Conservation (phyloP, 129 eudicot genomes). For the Chrysanthemum lavandulifolium region DNA sequence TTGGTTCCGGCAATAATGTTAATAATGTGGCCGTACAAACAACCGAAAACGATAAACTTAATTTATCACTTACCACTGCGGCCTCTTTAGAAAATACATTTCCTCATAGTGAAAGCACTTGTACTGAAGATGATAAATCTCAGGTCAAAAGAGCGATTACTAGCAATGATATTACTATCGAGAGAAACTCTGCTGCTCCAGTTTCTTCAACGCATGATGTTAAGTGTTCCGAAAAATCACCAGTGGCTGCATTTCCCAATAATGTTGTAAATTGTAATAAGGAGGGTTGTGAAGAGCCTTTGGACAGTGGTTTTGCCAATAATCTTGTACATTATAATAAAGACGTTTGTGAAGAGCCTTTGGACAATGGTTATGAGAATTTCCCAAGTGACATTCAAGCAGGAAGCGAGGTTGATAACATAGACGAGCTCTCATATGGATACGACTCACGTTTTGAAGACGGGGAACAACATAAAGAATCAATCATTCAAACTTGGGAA, state of each 20-base stretch:
- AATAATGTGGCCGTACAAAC: conserved; percentile 1
- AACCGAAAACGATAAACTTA: conserved; percentile 16
- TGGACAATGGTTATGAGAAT: not conserved
- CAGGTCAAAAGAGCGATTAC: conserved; percentile 2
- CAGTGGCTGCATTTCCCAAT: not conserved
- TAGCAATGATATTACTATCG: too few relatives aligned
- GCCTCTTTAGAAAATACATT: conserved; percentile 13
- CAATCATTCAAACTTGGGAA: conserved; percentile 34
- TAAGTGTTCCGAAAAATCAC: conserved; percentile 13
- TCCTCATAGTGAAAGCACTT: not conserved
- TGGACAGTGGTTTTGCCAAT: not conserved
- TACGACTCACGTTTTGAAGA: conserved; percentile 45
- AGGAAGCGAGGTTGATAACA: conserved; percentile 28
- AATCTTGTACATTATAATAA: conserved; percentile 16
- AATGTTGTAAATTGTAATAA: conserved; percentile 9
- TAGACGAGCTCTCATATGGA: conserved; percentile 26
- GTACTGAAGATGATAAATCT: conserved; percentile 12
- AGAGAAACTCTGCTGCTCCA: conserved; percentile 3
- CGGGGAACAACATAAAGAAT: conserved; percentile 38
- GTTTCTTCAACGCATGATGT: conserved; percentile 19
- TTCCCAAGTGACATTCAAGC: conserved; percentile 15
- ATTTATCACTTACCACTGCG: conserved; percentile 23
- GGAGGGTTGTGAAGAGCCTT: not conserved
- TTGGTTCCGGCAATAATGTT: conserved; percentile 5
- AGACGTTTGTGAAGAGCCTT: not conserved